Evolutionary conservation across 257 asterid genomes (phyloP).

Genomic region (Salvia hispanica): DNA sequence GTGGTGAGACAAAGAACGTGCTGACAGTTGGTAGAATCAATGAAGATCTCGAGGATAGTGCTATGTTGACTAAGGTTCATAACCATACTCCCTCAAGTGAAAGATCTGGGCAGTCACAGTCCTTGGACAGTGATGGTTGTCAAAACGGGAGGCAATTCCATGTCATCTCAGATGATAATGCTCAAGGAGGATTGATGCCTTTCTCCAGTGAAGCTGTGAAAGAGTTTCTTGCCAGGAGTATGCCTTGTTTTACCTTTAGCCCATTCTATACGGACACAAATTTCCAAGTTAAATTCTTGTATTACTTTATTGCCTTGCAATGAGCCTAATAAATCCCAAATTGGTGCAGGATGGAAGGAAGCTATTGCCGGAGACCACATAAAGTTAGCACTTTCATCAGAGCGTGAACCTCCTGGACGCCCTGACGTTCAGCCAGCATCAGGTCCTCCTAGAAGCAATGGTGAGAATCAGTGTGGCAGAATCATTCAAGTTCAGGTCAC

Average conservation of each 20-base stretch:
- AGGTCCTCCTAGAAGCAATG: slow-evolving; percentile 32
- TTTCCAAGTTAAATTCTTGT: background rate
- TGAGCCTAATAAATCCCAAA: slow-evolving; percentile 17
- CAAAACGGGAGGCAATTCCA: slow-evolving; percentile 34
- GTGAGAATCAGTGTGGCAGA: slow-evolving; percentile 37
- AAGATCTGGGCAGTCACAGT: slow-evolving; percentile 41
- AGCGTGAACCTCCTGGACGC: slow-evolving; percentile 42
- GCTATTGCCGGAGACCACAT: slow-evolving; percentile 73
- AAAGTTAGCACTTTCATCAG: slow-evolving; percentile 55
- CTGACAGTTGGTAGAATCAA: slow-evolving; percentile 36
- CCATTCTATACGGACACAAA: background rate
- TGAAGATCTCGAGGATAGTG: slow-evolving; percentile 40
- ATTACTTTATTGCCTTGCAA: slow-evolving; percentile 11
- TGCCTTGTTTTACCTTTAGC: slow-evolving; percentile 28
- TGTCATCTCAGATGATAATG: slow-evolving; percentile 39
- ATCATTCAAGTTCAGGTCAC: slow-evolving; percentile 37
- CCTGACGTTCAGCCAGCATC: slow-evolving; percentile 34
- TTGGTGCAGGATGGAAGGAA: slow-evolving; percentile 80
- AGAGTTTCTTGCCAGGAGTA: slow-evolving; percentile 78
- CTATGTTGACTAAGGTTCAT: slow-evolving; percentile 37
- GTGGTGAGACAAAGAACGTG: slow-evolving; percentile 39
- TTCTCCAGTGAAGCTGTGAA: slow-evolving; percentile 55
- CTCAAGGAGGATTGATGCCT: slow-evolving; percentile 36
- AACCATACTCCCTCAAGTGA: slow-evolving; percentile 39
- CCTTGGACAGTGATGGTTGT: slow-evolving; percentile 29